Evolutionary conservation across 768 basidiomycete species (phyloP).

Genomic region (Zangia roseola): DNA sequence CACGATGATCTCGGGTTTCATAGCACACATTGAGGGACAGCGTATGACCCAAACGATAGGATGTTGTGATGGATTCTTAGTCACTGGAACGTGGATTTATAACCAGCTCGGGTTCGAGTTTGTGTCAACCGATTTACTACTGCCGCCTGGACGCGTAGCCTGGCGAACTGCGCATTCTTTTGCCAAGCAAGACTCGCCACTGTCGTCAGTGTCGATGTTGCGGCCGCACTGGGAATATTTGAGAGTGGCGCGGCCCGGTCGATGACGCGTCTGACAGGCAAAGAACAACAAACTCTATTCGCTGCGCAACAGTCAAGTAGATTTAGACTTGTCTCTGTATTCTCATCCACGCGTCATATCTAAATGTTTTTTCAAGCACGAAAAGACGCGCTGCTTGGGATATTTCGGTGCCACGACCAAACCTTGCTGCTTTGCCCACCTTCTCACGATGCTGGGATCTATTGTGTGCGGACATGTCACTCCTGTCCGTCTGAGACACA

Average conservation of each 20-base stretch:
- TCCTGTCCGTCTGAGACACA: neutral
- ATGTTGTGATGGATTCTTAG: neutral
- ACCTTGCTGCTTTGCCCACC: slow-evolving; percentile 54
- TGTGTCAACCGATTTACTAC: neutral
- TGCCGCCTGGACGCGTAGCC: slow-evolving; percentile 24
- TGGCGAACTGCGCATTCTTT: neutral
- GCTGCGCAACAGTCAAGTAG: neutral
- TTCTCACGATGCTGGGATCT: slow-evolving; percentile 58
- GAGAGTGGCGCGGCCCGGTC: no score
- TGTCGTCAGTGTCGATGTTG: no score
- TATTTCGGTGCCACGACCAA: slow-evolving; percentile 54
- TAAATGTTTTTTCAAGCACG: slow-evolving; percentile 56
- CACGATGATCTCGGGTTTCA: slow-evolving; percentile 24
- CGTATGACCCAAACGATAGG: neutral
- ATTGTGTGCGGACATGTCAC: neutral
- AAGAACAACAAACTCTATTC: no score
- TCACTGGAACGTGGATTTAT: slow-evolving; percentile 6
- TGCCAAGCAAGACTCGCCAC: no score
- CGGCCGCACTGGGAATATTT: no score
- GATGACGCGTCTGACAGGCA: neutral
- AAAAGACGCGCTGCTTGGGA: slow-evolving; percentile 56
- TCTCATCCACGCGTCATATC: neutral
- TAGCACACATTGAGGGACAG: slow-evolving; percentile 12
- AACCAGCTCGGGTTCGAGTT: neutral
- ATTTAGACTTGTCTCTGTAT: no score